Conservation (phyloP, 2,329 filamentous ascomycete species). For the Metarhizium rileyi region DNA sequence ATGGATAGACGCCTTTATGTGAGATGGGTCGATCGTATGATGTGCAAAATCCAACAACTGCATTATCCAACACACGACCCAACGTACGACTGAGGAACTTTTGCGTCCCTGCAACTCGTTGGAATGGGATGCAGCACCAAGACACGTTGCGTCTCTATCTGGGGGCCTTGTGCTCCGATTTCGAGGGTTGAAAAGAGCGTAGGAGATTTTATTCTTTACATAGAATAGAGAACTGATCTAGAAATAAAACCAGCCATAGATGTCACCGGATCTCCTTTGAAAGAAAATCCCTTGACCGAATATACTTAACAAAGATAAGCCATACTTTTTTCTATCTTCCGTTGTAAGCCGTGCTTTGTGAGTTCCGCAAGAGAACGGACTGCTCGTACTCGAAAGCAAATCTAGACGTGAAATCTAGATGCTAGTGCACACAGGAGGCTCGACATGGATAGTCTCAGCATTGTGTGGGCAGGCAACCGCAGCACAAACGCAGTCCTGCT, state of each 20-base stretch:
- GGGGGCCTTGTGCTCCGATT: neutral
- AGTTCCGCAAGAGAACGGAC: neutral
- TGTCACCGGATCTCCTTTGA: neutral
- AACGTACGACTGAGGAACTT: neutral
- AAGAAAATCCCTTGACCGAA: neutral
- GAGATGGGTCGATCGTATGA: neutral
- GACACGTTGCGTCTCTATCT: neutral
- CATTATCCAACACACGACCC: neutral
- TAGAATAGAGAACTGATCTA: neutral
- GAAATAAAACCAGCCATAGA: neutral
- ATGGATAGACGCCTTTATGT: too few relatives aligned
- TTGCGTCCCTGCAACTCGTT: neutral
- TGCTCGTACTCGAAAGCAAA: neutral
- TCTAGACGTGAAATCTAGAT: neutral
- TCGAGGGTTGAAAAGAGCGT: neutral
- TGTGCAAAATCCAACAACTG: neutral
- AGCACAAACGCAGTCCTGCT: conserved; percentile 14
- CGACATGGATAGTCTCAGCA: conserved; percentile 2
- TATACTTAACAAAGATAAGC: neutral
- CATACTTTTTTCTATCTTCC: neutral
- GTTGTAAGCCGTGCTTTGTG: neutral
- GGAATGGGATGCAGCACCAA: neutral
- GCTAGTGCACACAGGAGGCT: neutral
- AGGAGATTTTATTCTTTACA: neutral
- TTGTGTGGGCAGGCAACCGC: conserved; percentile 6